Percentiles rank a stretch among this genome's conserved stretches.
These are phyloP conservation scores for Hypericum androsaemum DNA, from an alignment of 345 rosid species.

Conservation along the genomic window DNA sequence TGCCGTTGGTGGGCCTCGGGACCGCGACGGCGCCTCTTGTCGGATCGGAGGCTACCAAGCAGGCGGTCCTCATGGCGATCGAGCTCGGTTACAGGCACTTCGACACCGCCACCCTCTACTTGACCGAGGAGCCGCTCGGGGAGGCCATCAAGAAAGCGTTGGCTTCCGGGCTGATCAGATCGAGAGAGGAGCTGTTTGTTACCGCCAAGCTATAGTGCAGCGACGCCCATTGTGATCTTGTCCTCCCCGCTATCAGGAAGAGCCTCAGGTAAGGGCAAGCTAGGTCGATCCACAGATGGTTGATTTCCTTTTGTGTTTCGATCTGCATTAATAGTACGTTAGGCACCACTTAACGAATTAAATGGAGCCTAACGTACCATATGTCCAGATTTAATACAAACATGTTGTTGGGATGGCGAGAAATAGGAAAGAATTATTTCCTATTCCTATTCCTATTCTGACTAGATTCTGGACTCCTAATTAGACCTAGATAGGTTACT, in stretches of 20 bases:
- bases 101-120: conserved; percentile 35
- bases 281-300: too few relatives aligned
- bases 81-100: conserved; percentile 37
- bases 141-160: conserved; percentile 39
- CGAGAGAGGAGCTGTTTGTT: conserved; percentile 46
- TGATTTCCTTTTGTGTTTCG: too few relatives aligned
- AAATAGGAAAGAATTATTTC: too few relatives aligned
- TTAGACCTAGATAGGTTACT: too few relatives aligned
- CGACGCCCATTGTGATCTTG: conserved; percentile 43
- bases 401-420: too few relatives aligned
- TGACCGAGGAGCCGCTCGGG: conserved; percentile 33
- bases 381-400: too few relatives aligned
- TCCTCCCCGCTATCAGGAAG: conserved; percentile 34
- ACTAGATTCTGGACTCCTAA: too few relatives aligned
- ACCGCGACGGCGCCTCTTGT: conserved; percentile 22
- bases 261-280: conserved; percentile 28
- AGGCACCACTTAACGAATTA: too few relatives aligned
- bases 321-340: too few relatives aligned
- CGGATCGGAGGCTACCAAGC: conserved; percentile 13
- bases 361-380: too few relatives aligned
- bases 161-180: conserved; percentile 27
- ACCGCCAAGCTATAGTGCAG: conserved; percentile 53
- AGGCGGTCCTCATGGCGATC: conserved; percentile 30
- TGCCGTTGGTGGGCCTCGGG: conserved; percentile 32
- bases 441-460: too few relatives aligned